These are phyloP conservation scores for Sphaerostilbella broomeana DNA, from an alignment of 2,329 filamentous ascomycete genomes.

Conservation along the genomic window DNA sequence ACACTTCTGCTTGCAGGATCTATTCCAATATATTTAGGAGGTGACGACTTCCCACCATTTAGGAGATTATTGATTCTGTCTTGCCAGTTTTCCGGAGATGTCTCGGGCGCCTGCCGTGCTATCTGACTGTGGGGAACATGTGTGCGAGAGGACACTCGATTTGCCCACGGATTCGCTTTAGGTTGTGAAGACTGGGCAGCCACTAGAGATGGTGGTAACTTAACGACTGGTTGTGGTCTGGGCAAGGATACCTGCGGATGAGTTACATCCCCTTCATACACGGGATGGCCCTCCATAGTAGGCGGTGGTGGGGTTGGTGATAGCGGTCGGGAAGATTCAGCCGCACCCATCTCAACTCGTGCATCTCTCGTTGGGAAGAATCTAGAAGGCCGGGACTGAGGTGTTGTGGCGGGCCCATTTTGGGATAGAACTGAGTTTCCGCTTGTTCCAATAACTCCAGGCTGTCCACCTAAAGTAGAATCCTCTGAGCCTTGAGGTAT, in stretches of 20 bases:
- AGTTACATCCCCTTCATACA: conserved; percentile 58
- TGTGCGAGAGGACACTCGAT: conserved; percentile 22
- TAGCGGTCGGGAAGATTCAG: conserved; percentile 37
- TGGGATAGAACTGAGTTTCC: conserved; percentile 22
- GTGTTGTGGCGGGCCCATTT: conserved; percentile 27
- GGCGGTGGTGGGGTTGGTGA: conserved; percentile 69
- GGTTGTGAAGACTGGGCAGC: conserved; percentile 21
- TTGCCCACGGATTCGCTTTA: conserved; percentile 30
- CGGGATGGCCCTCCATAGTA: conserved; percentile 63
- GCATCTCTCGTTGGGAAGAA: conserved; percentile 55
- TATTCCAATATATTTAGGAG: conserved; percentile 53
- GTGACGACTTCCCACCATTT: conserved; percentile 56
- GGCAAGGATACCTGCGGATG: conserved; percentile 66
- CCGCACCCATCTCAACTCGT: conserved; percentile 33
- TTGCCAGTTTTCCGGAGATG: conserved; percentile 58
- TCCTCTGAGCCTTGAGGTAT: conserved; percentile 20
- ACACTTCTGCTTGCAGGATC: conserved; percentile 62
- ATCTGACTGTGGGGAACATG: conserved; percentile 19
- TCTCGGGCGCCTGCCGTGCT: conserved; percentile 25
- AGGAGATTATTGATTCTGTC: conserved; percentile 76
- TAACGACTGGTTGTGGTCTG: conserved; percentile 67
- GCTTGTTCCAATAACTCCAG: conserved; percentile 25
- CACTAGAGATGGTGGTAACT: conserved; percentile 57
- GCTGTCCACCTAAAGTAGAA: conserved; percentile 15
- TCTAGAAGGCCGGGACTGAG: conserved; percentile 47